A percentile compares a stretch with the other conserved stretches of the same genome.
These are phyloP conservation scores for Cryphonectria naterciae DNA, from an alignment of 2,329 filamentous ascomycete genomes.

Conservation along the genomic window DNA sequence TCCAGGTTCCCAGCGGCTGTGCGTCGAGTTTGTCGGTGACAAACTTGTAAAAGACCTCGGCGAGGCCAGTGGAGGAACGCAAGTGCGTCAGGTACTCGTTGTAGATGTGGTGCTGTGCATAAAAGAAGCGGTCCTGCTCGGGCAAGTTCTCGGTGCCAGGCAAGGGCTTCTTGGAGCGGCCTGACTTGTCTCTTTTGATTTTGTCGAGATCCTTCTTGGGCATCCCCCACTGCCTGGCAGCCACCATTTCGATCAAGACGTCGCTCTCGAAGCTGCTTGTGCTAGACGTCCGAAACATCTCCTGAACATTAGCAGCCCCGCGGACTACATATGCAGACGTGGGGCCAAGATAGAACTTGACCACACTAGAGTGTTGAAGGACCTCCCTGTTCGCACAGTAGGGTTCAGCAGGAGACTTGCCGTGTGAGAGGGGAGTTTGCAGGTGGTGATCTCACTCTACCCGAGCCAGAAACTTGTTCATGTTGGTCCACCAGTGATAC, in stretches of 20 bases:
- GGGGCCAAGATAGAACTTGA: slow-evolving; percentile 11
- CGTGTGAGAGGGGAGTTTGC: background rate
- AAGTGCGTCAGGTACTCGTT: slow-evolving; percentile 28
- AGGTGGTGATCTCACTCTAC: background rate
- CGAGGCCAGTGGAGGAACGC: slow-evolving; percentile 23
- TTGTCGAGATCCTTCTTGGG: slow-evolving; percentile 1
- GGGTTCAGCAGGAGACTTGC: background rate
- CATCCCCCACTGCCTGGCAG: background rate
- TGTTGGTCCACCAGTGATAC: slow-evolving; percentile 13
- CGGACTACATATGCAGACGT: background rate
- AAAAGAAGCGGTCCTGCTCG: slow-evolving; percentile 29
- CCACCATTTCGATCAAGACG: background rate
- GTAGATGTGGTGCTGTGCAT: slow-evolving; percentile 26
- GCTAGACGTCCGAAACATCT: slow-evolving; percentile 4
- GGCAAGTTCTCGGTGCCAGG: slow-evolving; percentile 24
- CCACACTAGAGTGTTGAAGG: slow-evolving; percentile 2
- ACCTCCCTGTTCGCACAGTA: background rate
- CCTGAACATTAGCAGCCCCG: slow-evolving; percentile 4
- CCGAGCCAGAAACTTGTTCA: slow-evolving; percentile 4
- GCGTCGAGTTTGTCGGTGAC: slow-evolving; percentile 27
- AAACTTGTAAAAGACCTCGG: slow-evolving; percentile 22
- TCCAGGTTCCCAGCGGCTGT: slow-evolving; percentile 25
- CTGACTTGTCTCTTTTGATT: slow-evolving; percentile 33
- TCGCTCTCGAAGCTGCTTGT: background rate
- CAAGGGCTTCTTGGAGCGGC: slow-evolving; percentile 33